These are phyloP conservation scores for Vinca minor DNA, from an alignment of 257 asterid species.

Conservation along the genomic window DNA sequence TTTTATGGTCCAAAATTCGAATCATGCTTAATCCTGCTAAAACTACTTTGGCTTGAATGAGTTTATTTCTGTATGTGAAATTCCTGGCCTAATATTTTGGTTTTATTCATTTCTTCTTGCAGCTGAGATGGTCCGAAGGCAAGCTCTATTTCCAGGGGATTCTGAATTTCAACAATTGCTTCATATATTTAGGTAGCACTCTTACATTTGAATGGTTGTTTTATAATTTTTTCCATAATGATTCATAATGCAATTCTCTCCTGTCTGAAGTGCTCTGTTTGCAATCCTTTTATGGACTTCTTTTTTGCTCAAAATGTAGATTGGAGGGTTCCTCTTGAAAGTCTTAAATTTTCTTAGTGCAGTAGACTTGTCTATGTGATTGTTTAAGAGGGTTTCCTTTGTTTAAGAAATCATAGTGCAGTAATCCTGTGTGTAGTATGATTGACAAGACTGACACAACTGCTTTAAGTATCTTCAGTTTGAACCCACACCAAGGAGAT, in stretches of 20 bases:
- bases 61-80: neutral
- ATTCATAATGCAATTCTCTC: neutral
- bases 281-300: neutral
- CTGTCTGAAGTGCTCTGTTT: neutral
- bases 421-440: too few relatives aligned
- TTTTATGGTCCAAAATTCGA: neutral
- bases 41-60: neutral
- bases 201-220: neutral
- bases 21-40: neutral
- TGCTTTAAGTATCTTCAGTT: neutral
- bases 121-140: slow-evolving; percentile 94
- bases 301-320: neutral
- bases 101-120: slow-evolving; percentile 13
- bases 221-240: neutral
- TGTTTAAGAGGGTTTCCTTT: neutral
- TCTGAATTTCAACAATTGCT: slow-evolving; percentile 91
- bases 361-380: neutral
- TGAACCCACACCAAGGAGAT: neutral
- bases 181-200: slow-evolving; percentile 62
- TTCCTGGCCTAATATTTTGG: neutral
- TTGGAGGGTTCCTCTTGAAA: neutral
- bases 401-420: neutral
- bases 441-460: neutral
- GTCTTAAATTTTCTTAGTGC: neutral
- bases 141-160: slow-evolving; percentile 88